A percentile compares a stretch with the other conserved stretches of the same genome.
phyloP scores from a whole-genome alignment of 257 asterid genomes.

The Craterostigma plantagineum region DNA sequence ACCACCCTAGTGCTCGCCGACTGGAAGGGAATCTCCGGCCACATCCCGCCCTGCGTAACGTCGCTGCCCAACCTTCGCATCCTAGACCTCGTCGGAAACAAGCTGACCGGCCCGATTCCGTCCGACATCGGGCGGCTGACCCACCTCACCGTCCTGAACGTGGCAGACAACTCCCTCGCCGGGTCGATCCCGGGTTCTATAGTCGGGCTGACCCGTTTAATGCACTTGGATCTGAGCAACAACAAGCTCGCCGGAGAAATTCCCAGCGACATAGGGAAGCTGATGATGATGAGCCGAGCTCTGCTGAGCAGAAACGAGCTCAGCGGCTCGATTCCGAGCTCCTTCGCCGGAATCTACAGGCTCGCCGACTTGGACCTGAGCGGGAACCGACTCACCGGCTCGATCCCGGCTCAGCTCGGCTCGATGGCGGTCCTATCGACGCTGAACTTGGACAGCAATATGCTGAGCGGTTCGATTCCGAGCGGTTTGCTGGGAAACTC shows the following conservation, averaged over 20 bases:
- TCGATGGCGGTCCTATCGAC: constrained; percentile 88
- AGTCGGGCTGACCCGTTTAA: constrained; percentile 41
- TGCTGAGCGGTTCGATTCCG: constrained; percentile 46
- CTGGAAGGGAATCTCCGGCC: constrained; percentile 82
- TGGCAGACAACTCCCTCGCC: constrained; percentile 71
- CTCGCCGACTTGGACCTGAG: constrained; percentile 80
- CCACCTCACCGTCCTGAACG: constrained; percentile 52
- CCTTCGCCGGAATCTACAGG: constrained; percentile 31
- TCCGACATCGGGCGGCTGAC: constrained; percentile 45
- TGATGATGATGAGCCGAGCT: constrained; percentile 83
- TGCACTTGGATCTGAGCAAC: constrained; percentile 70
- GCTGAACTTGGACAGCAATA: constrained; percentile 49
- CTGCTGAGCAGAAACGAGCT: constrained; percentile 52
- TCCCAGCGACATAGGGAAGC: constrained; percentile 57
- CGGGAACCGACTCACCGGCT: constrained; percentile 45
- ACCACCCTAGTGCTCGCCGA: constrained; percentile 72
- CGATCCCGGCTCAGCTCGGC: constrained; percentile 53
- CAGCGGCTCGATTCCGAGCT: constrained; percentile 57
- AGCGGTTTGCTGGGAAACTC: constrained; percentile 27
- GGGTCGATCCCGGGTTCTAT: constrained; percentile 51
- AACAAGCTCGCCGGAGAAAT: constrained; percentile 49
- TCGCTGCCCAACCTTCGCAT: constrained; percentile 40
- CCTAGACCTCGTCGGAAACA: constrained; percentile 70
- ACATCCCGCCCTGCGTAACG: constrained; percentile 54
- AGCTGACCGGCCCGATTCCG: constrained; percentile 58